Base-by-base conservation (phyloP, 1,139 yeast species). In the Magnusiomyces paraingens region DNA sequence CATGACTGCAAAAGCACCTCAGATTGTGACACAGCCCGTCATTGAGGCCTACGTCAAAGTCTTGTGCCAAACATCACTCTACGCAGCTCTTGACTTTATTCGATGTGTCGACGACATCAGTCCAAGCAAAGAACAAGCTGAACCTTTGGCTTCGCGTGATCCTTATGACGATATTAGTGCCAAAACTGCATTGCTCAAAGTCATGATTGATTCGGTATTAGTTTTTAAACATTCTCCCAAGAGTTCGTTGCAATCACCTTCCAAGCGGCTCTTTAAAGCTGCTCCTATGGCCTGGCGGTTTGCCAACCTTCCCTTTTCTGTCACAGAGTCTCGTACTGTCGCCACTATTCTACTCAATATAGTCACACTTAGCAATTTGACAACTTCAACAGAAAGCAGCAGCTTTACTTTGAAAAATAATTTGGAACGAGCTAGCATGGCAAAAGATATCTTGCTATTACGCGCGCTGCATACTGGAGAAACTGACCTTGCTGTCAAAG, bases 371-470 rank as follows among this genome's bases (percentile, higher is more conserved):
- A n/a, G n/a, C n/a, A n/a, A n/a, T n/a, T n/a, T n/a, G n/a, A n/a
- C n/a, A n/a, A n/a, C n/a, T n/a, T n/a, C n/a, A n/a, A n/a, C n/a
- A n/a, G n/a, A n/a, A n/a, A n/a, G n/a, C n/a, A n/a, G n/a, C n/a
- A n/a, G n/a, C n/a, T n/a, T n/a, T n/a, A n/a, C n/a, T 35, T 49
- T 12, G 51, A 36, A 15, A 42, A 42, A 22, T 36, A 20, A 3
- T 15, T 8, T 42, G 29, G 53, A 52, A 49, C 51, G 29, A 20
- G 55, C 57, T 4, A 38, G 64, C 10, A 40, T 57, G 22, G 64
- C 65, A 17, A 60, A 58, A 45, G 67, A 64, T 48, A 56, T 62
- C 3, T 54, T 64, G 44, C 51, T 63, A 39, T 55, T 63, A 52
- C 56, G 66, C 12, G 49, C 59, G 1, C 52, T 62, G 18, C 65